Conservation (phyloP, 2,329 filamentous ascomycete species). For the Colletotrichum karsti region DNA sequence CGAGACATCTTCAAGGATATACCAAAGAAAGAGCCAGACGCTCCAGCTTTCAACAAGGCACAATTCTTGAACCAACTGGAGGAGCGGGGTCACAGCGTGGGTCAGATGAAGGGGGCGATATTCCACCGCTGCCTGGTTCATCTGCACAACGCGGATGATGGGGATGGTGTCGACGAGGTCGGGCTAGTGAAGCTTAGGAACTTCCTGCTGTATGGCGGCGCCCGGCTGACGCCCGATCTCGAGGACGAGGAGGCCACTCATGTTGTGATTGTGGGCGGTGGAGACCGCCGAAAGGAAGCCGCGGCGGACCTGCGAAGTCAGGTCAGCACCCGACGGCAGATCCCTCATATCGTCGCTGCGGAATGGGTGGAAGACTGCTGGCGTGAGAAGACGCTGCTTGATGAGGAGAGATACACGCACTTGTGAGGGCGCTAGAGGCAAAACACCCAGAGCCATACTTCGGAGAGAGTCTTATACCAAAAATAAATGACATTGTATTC, state of each 20-base stretch:
- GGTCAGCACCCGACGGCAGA: slow-evolving; percentile 40
- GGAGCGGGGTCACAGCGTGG: slow-evolving; percentile 62
- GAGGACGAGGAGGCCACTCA: slow-evolving; percentile 73
- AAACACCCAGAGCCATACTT: not conserved
- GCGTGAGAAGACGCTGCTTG: slow-evolving; percentile 78
- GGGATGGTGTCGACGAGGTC: slow-evolving; percentile 36
- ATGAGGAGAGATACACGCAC: slow-evolving; percentile 72
- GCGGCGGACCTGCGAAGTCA: slow-evolving; percentile 50
- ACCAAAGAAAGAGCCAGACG: slow-evolving; percentile 53
- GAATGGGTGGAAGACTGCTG: slow-evolving; percentile 85
- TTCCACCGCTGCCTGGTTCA: slow-evolving; percentile 57
- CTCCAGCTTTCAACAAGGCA: slow-evolving; percentile 49
- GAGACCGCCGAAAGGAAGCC: slow-evolving; percentile 44
- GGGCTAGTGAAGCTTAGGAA: slow-evolving; percentile 53
- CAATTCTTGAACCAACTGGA: slow-evolving; percentile 64
- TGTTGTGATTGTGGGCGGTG: slow-evolving; percentile 62
- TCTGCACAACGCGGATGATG: slow-evolving; percentile 39
- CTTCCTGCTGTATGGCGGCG: slow-evolving; percentile 75
- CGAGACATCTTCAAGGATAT: slow-evolving; percentile 57
- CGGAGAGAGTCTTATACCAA: not conserved
- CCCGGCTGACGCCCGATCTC: slow-evolving; percentile 59
- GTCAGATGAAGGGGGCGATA: slow-evolving; percentile 57
- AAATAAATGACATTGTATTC: not conserved
- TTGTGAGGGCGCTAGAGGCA: slow-evolving; percentile 31
- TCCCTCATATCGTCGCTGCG: slow-evolving; percentile 75